Evolutionary conservation across 169 alveolate species (phyloP).

Genomic region (Plasmodium blacklocki): DNA sequence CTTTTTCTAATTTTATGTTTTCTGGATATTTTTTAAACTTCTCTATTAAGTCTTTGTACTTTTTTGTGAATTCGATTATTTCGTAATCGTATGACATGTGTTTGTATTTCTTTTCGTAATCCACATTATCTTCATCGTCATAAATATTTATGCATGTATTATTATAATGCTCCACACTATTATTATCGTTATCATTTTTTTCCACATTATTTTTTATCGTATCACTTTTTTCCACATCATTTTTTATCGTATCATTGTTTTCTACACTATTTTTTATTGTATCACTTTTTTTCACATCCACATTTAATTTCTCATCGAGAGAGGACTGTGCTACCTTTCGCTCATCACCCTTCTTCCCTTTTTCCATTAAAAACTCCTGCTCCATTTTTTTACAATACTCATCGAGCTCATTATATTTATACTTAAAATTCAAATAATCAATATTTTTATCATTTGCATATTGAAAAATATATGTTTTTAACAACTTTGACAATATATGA

Average conservation of each 20-base stretch:
- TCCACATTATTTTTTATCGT: not conserved
- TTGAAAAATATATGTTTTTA: constrained; percentile 82
- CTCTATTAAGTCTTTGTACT: constrained; percentile 39
- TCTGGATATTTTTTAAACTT: constrained; percentile 50
- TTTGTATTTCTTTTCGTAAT: constrained; percentile 39
- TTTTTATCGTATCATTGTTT: not conserved
- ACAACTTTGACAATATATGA: constrained; percentile 73
- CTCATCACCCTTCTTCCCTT: not conserved
- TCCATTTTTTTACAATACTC: constrained; percentile 38
- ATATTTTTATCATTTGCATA: constrained; percentile 75
- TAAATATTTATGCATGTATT: not conserved
- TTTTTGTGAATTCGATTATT: constrained; percentile 39
- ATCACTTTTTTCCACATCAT: not conserved
- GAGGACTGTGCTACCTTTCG: too few species aligned
- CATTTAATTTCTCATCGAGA: not conserved
- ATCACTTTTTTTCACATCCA: not conserved
- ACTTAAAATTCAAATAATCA: constrained; percentile 61
- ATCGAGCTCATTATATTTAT: constrained; percentile 58
- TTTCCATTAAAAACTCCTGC: not conserved
- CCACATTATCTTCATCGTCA: constrained; percentile 19
- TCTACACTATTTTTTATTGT: not conserved
- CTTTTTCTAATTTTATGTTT: constrained; percentile 44
- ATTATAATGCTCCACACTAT: too few species aligned
- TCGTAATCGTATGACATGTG: constrained; percentile 55
- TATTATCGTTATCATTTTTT: not conserved